A percentile compares a stretch with the other conserved stretches of the same genome.
phyloP scores from a whole-genome alignment of 106 monocot species.

The Dioscorea zingiberensis region DNA sequence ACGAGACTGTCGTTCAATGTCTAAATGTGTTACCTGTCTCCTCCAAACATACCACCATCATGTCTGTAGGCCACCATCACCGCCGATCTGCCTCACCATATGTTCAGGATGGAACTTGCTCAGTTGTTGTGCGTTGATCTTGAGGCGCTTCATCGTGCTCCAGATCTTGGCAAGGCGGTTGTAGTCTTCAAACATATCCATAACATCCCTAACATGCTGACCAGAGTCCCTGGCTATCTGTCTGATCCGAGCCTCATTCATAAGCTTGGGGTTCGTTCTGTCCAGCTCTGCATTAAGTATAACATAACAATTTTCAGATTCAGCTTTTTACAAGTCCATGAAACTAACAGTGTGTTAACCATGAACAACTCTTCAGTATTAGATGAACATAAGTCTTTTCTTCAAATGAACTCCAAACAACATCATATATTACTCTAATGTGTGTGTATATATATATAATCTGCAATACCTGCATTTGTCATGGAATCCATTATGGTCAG shows the following conservation, averaged over 20 bases:
- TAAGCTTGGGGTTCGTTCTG: conserved; percentile 76
- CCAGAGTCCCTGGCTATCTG: conserved; percentile 86
- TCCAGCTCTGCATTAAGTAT: conserved; percentile 59
- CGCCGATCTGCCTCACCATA: conserved; percentile 87
- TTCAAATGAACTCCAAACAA: too few species aligned
- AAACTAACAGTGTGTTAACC: too few species aligned
- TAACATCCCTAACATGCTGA: conserved; percentile 48
- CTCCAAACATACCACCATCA: conserved; percentile 69
- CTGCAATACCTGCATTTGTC: conserved; percentile 89
- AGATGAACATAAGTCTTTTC: too few species aligned
- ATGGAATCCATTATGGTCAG: conserved; percentile 99
- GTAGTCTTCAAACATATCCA: conserved; percentile 92
- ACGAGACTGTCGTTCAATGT: too few species aligned
- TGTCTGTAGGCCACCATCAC: conserved; percentile 85
- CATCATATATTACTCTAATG: too few species aligned
- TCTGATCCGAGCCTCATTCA: conserved; percentile 74
- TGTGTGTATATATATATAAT: too few species aligned
- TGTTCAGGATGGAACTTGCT: conserved; percentile 83
- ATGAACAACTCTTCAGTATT: too few species aligned
- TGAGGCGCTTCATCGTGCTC: conserved; percentile 95
- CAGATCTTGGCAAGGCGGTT: conserved; percentile 88
- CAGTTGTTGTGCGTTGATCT: conserved; percentile 97
- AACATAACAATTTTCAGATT: too few species aligned
- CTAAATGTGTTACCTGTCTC: not conserved
- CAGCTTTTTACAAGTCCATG: too few species aligned